Base-by-base conservation (phyloP, 495 filamentous ascomycete genomes). In the Staphylotrichum tortipilum region DNA sequence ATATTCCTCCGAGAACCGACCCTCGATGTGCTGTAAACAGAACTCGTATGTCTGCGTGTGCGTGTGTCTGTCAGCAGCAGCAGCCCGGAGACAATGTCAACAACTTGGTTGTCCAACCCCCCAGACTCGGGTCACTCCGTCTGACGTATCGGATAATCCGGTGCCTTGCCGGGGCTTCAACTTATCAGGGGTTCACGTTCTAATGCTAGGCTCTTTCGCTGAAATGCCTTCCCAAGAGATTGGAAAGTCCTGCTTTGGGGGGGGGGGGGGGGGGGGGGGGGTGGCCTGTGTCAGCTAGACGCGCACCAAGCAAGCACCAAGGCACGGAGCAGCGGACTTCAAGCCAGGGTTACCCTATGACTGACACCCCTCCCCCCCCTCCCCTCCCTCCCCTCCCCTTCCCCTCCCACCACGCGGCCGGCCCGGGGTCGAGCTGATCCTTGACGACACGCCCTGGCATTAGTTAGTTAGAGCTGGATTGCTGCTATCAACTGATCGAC, bases 401-500 rank as follows among this genome's bases (percentile, higher is more conserved):
- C 9, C 37, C 19, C 22, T 33, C 29, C 55, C 56, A 47, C 44
- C 48, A 49, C 54, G 45, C 55, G 51, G 53, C 49, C 51, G 55
- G 39, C 23, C 56, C 50, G 52, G 53, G 54, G 24, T 34, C 50
- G 51, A 47, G 47, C 53, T 54, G 55, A 63, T 51, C 60, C 56
- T 53, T 49, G 56, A 48, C 36, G 46, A 45, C 42, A 53, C 44
- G 39, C 43, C 47, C 34, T 55, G 31, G 43, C 53, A 47, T 40
- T 57, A n/a, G n/a, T n/a, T n/a, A n/a, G n/a, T n/a, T n/a, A n/a
- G 34, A 38, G 45, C 52, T 35, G 18, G 49, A 18, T 29, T 44
- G 43, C 49, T 53, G 36, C 22, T 43, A 44, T 55, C 36, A 42
- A 50, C 52, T 55, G 54, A 63, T 65, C 50, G 53, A 58, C 62